Conservation (phyloP, 2,329 filamentous ascomycete genomes). For the Beauveria scarabaeidicola region DNA sequence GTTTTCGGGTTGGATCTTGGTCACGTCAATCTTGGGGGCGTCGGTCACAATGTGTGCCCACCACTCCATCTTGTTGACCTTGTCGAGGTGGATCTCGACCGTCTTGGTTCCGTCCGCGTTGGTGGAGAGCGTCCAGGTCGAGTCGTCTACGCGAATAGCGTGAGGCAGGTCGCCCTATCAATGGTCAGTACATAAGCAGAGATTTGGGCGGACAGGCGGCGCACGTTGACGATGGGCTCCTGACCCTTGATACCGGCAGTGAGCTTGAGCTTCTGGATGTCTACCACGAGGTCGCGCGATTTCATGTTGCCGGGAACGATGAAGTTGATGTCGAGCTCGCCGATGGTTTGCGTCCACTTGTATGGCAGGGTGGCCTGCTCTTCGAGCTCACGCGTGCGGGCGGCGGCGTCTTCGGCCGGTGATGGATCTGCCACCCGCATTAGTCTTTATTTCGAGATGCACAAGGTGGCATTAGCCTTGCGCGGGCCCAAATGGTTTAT, state of each 20-base stretch:
- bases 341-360: slow-evolving; percentile 93
- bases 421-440: slow-evolving; percentile 36
- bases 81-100: slow-evolving; percentile 83
- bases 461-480: neutral
- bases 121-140: slow-evolving; percentile 82
- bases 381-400: slow-evolving; percentile 63
- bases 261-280: slow-evolving; percentile 70
- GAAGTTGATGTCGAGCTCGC: slow-evolving; percentile 74
- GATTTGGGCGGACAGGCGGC: slow-evolving; percentile 16
- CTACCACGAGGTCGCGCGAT: slow-evolving; percentile 72
- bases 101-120: slow-evolving; percentile 58
- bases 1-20: slow-evolving; percentile 89
- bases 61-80: slow-evolving; percentile 96
- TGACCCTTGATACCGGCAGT: slow-evolving; percentile 82
- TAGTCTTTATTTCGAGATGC: neutral
- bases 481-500: neutral
- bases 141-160: slow-evolving; percentile 72
- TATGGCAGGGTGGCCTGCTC: slow-evolving; percentile 88
- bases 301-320: slow-evolving; percentile 75
- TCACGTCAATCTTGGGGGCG: slow-evolving; percentile 88
- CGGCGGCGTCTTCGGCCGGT: slow-evolving; percentile 48
- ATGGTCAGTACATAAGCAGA: slow-evolving; percentile 1
- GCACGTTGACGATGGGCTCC: slow-evolving; percentile 71
- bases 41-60: slow-evolving; percentile 85
- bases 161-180: slow-evolving; percentile 78